A percentile compares a stretch with the other conserved stretches of the same genome.
These are phyloP conservation scores for Solanum hybrid DNA, from an alignment of 305 asterid genomes.

Conservation along the genomic window DNA sequence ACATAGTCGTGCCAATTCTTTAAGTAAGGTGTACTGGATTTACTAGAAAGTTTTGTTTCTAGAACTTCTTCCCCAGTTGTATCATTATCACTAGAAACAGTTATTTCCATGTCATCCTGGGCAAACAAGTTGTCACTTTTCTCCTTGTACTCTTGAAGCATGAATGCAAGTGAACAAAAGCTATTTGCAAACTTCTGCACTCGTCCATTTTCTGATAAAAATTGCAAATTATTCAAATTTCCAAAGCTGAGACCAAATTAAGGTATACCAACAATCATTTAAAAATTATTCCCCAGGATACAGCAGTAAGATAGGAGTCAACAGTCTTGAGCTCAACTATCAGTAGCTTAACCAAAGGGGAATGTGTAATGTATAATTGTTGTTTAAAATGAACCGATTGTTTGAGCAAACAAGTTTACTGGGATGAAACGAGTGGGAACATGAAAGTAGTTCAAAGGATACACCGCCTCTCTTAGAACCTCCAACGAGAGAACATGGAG, in stretches of 20 bases:
- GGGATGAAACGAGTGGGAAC: background rate
- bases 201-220: constrained; percentile 95
- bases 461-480: constrained; percentile 96
- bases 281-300: background rate
- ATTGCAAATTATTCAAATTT: constrained; percentile 90
- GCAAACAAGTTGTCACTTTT: constrained; percentile 20
- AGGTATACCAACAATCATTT: constrained; percentile 42
- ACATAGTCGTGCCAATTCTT: constrained; percentile 71
- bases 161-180: constrained; percentile 91
- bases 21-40: constrained; percentile 30
- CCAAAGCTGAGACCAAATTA: constrained; percentile 75
- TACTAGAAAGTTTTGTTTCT: constrained; percentile 27
- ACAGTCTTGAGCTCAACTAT: background rate
- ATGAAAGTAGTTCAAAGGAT: constrained; percentile 50
- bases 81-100: constrained; percentile 29
- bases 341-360: background rate
- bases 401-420: background rate
- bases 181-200: constrained; percentile 94
- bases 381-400: background rate
- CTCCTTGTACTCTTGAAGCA: constrained; percentile 65
- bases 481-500: constrained; percentile 91
- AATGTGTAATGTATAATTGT: background rate
- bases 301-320: background rate
- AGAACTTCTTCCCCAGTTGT: constrained; percentile 21
- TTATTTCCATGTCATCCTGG: constrained; percentile 19